Percentiles rank a stretch among this genome's conserved stretches.
Conservation (phyloP, 495 filamentous ascomycete genomes). For the Terfezia claveryi region DNA sequence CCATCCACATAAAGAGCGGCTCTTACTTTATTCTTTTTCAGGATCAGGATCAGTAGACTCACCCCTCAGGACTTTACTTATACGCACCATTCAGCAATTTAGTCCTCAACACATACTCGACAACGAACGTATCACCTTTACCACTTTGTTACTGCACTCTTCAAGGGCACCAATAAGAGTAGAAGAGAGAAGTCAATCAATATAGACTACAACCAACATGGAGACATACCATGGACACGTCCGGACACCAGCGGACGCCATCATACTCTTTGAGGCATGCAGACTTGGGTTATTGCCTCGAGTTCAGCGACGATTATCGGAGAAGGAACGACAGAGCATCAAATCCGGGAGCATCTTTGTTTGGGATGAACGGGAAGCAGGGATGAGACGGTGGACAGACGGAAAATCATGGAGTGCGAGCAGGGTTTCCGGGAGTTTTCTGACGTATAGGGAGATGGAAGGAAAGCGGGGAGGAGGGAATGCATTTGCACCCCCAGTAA, state of each 20-base stretch:
- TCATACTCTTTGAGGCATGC: constrained; percentile 93
- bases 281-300: constrained; percentile 71
- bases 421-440: constrained; percentile 86
- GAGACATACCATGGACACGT: constrained; percentile 91
- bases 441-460: constrained; percentile 97
- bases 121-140: too few species aligned
- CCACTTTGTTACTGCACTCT: too few species aligned
- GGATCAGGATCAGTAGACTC: too few species aligned
- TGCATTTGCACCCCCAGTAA: constrained; percentile 31
- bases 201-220: constrained; percentile 30
- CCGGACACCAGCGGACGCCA: constrained; percentile 79
- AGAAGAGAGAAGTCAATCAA: not conserved
- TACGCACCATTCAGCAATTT: too few species aligned
- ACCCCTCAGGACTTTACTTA: too few species aligned
- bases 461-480: constrained; percentile 62
- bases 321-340: constrained; percentile 90
- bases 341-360: constrained; percentile 93
- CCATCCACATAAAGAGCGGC: not conserved
- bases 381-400: constrained; percentile 96
- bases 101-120: too few species aligned
- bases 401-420: constrained; percentile 99
- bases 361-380: constrained; percentile 95
- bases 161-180: not conserved
- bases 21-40: too few species aligned
- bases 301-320: constrained; percentile 79